Conservation (phyloP, 2,329 filamentous ascomycete species). For the Ophiosphaerella herpotricha region DNA sequence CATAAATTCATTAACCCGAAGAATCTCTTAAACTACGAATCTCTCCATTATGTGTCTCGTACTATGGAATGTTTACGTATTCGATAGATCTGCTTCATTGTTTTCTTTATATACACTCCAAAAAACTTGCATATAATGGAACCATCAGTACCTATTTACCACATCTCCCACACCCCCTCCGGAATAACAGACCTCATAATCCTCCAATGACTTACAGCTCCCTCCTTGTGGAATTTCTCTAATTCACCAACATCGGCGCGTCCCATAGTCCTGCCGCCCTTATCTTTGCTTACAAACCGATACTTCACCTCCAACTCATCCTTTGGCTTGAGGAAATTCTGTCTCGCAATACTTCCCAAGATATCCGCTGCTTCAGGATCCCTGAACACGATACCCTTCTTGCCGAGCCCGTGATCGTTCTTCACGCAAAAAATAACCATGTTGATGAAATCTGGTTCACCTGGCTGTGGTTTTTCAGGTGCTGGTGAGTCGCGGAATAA, state of each 20-base stretch:
- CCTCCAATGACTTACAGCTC: slow-evolving; percentile 83
- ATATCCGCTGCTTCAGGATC: slow-evolving; percentile 67
- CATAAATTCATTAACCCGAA: too few relatives aligned
- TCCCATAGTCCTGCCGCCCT: slow-evolving; percentile 60
- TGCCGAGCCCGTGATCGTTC: slow-evolving; percentile 44
- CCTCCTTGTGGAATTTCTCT: slow-evolving; percentile 72
- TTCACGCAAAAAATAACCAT: slow-evolving; percentile 95
- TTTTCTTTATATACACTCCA: too few relatives aligned
- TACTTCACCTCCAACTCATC: slow-evolving; percentile 66
- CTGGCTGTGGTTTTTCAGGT: slow-evolving; percentile 47
- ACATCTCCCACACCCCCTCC: slow-evolving; percentile 79
- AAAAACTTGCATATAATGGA: too few relatives aligned
- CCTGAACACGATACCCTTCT: slow-evolving; percentile 67
- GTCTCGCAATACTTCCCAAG: slow-evolving; percentile 71
- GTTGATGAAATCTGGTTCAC: slow-evolving; percentile 77
- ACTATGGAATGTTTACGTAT: too few relatives aligned
- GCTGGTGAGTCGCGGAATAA: slow-evolving; percentile 80
- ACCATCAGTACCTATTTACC: slow-evolving; percentile 55
- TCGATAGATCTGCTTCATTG: too few relatives aligned
- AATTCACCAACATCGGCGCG: slow-evolving; percentile 69
- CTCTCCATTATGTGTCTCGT: too few relatives aligned
- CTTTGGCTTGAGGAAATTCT: slow-evolving; percentile 71
- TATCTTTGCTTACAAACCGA: slow-evolving; percentile 28
- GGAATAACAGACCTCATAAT: slow-evolving; percentile 90
- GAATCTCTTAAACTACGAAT: too few relatives aligned